A percentile compares a stretch with the other conserved stretches of the same genome.
Evolutionary conservation across 305 asterid genomes (phyloP).

Genomic region (Fraxinus albicans): DNA sequence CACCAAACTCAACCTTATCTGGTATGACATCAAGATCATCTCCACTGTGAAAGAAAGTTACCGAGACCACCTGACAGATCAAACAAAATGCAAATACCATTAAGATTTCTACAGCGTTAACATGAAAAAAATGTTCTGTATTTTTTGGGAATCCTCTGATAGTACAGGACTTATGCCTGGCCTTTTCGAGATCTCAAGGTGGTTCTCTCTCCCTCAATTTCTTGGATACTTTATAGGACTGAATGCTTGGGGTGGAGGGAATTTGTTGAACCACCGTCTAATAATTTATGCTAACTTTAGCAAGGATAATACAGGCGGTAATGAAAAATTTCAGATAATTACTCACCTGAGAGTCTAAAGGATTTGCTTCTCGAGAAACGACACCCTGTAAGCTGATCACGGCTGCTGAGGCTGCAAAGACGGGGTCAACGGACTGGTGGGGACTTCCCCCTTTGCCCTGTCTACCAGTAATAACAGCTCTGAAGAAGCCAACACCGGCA

Average conservation of each 20-base stretch:
- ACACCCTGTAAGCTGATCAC: slow-evolving; percentile 83
- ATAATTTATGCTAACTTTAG: neutral
- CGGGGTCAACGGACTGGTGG: slow-evolving; percentile 45
- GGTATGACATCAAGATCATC: slow-evolving; percentile 45
- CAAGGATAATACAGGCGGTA: too few species aligned
- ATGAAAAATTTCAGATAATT: neutral
- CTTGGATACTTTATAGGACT: neutral
- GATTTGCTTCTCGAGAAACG: slow-evolving; percentile 86
- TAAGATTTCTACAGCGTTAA: neutral
- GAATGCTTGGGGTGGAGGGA: neutral
- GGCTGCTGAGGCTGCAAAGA: slow-evolving; percentile 85
- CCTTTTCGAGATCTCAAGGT: neutral
- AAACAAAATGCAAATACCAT: neutral
- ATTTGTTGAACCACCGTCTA: neutral
- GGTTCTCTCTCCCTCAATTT: neutral
- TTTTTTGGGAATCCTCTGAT: neutral
- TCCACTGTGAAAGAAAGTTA: slow-evolving; percentile 64
- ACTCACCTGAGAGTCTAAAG: slow-evolving; percentile 81
- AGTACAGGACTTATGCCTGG: neutral
- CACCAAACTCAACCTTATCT: slow-evolving; percentile 55
- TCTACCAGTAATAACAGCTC: slow-evolving; percentile 53
- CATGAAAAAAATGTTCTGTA: neutral
- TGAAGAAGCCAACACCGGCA: slow-evolving; percentile 91
- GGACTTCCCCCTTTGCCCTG: slow-evolving; percentile 23
- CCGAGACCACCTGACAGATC: slow-evolving; percentile 73